Evolutionary conservation across 306 rosid species (phyloP).

Genomic region (Purshia tridentata): DNA sequence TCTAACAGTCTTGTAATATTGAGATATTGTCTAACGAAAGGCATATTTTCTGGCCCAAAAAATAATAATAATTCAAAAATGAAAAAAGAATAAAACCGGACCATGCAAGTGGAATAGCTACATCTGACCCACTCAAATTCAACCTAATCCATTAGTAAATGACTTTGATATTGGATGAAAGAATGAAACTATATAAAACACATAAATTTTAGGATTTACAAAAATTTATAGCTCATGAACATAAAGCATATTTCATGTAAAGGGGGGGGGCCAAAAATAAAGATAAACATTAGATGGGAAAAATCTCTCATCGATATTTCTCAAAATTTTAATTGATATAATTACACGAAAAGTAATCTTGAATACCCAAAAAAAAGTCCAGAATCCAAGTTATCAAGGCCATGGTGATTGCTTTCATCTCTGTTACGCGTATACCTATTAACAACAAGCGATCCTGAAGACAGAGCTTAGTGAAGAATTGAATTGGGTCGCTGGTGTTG

Average conservation of each 20-base stretch:
- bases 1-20: no score
- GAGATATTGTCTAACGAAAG: neutral
- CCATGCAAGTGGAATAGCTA: neutral
- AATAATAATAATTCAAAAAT: no score
- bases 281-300: no score
- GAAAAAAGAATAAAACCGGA: neutral
- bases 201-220: no score
- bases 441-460: neutral
- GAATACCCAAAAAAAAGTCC: neutral
- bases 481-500: slow-evolving; percentile 49
- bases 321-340: neutral
- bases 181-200: neutral
- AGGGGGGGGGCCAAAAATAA: no score
- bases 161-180: neutral
- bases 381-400: neutral
- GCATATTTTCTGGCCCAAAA: neutral
- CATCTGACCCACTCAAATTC: neutral
- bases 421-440: neutral
- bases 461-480: slow-evolving; percentile 34
- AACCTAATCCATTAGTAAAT: neutral
- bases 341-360: neutral
- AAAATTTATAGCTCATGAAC: neutral
- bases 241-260: neutral
- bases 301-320: neutral
- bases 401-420: neutral